Conservation (phyloP, 176 grass and related monocot species). For the Oryza punctata region DNA sequence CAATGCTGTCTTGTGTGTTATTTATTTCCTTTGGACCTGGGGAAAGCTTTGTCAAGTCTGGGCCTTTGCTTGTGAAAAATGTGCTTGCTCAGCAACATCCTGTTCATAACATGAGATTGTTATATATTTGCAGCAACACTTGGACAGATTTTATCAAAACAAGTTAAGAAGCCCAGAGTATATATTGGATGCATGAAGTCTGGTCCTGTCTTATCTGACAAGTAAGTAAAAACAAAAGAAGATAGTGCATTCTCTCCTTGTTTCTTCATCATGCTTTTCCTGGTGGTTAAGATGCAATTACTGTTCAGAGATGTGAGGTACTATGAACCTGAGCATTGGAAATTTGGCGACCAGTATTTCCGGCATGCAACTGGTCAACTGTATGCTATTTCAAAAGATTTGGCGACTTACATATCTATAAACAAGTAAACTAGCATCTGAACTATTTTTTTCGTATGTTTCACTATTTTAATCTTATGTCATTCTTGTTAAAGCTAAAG, state of each 20-base stretch:
- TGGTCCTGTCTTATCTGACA: slow-evolving; percentile 74
- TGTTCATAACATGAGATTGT: slow-evolving; percentile 20
- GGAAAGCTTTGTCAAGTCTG: not conserved
- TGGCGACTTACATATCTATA: slow-evolving; percentile 81
- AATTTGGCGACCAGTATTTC: slow-evolving; percentile 95
- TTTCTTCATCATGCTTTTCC: not conserved
- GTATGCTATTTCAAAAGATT: slow-evolving; percentile 90
- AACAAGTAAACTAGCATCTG: slow-evolving; percentile 61
- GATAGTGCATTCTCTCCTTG: not conserved
- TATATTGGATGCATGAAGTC: slow-evolving; percentile 99
- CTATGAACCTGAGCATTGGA: slow-evolving; percentile 95
- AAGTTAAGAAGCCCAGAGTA: slow-evolving; percentile 67
- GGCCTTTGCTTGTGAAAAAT: not conserved
- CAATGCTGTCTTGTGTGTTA: not conserved
- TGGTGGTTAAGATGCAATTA: slow-evolving; percentile 12
- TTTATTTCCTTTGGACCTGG: not conserved
- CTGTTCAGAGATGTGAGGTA: slow-evolving; percentile 69
- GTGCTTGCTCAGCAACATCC: not conserved
- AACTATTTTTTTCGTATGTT: not conserved
- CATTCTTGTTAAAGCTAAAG: not conserved
- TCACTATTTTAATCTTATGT: not conserved
- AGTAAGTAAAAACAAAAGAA: slow-evolving; percentile 53
- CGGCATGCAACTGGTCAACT: slow-evolving; percentile 91
- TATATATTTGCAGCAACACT: slow-evolving; percentile 67
- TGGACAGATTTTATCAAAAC: slow-evolving; percentile 73